Evolutionary conservation across 2,329 filamentous ascomycete genomes (phyloP), one percentile per base, ranked within the genome.

Genomic region (Penicillium concentricum): DNA sequence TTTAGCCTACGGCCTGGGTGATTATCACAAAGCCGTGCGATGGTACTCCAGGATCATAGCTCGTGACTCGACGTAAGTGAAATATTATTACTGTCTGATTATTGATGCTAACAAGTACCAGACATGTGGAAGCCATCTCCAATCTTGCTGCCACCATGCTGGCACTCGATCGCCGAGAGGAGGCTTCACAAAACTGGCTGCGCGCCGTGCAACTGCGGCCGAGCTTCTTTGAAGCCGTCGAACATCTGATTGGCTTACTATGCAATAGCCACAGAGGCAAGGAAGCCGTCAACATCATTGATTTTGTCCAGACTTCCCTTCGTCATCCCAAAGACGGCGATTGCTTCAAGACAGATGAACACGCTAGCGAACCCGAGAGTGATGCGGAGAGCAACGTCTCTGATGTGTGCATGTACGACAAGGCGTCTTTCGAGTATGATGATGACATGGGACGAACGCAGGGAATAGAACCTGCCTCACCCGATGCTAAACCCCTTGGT

Each of bases 111-210:
- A 69, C 57, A n/a, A 49, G 57, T 61, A 22, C 59, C 66, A 91
- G 88, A 66, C 91, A 97, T 72, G 89, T 97, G 47, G 94, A 99
- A 77, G 92, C 93, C 22, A 88, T 94, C 42, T 96, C 93, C 22
- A 97, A 97, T 72, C 84, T 95, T 59, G 94, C 93, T 22, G 93
- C 93, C 22, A 92, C 93, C 1, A 79, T 96, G 24, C 87, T 96
- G 64, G 92, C 92, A 56, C 82, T 97, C 10, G 87, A 91, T 59
- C 87, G 89, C 57, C 88, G 88, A 57, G 83, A 88, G 46, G 93
- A 97, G 68, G 94, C 94, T 7, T 88, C 96, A 70, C 82, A 86
- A 56, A 84, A 92, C 69, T 99, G 94, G 94, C 80, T 88, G 62
- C 85, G 84, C 59, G 92, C 92, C n/a, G 86, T 97, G 26, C 89